Percentiles rank a stretch among this genome's conserved stretches.
Evolutionary conservation across 331 rosid species (phyloP).

Genomic region (Prunus yedoensis): DNA sequence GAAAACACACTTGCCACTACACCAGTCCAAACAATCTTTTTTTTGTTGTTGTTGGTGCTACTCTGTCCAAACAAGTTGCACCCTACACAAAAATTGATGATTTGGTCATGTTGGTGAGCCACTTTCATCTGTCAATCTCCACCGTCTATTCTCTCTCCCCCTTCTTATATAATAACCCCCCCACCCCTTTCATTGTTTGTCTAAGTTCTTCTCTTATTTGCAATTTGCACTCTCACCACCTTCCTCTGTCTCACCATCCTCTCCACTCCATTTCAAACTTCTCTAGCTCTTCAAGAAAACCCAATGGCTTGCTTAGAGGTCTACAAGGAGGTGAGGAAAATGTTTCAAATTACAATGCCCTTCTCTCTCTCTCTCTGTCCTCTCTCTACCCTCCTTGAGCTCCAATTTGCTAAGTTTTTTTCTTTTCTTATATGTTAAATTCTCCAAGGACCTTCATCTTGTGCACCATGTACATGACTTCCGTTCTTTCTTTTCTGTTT

Average conservation of each 20-base stretch:
- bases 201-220: constrained; percentile 18
- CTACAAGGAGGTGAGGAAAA: constrained; percentile 32
- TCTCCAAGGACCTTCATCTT: not conserved
- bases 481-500: not conserved
- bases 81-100: constrained; percentile 24
- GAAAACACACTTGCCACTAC: not conserved
- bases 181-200: constrained; percentile 25
- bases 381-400: not conserved
- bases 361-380: not conserved
- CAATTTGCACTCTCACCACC: constrained; percentile 6
- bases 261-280: constrained; percentile 17
- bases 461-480: constrained; percentile 3
- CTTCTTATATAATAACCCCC: constrained; percentile 46
- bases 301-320: constrained; percentile 34
- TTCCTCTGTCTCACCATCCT: constrained; percentile 28
- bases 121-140: constrained; percentile 33
- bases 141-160: constrained; percentile 43
- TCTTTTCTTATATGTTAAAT: not conserved
- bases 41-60: not conserved
- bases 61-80: constrained; percentile 45
- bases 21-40: not conserved
- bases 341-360: not conserved
- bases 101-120: constrained; percentile 41
- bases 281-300: not conserved
- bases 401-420: not conserved